phyloP scores from a whole-genome alignment of 345 rosid genomes.

The Rhizophora apiculata region DNA sequence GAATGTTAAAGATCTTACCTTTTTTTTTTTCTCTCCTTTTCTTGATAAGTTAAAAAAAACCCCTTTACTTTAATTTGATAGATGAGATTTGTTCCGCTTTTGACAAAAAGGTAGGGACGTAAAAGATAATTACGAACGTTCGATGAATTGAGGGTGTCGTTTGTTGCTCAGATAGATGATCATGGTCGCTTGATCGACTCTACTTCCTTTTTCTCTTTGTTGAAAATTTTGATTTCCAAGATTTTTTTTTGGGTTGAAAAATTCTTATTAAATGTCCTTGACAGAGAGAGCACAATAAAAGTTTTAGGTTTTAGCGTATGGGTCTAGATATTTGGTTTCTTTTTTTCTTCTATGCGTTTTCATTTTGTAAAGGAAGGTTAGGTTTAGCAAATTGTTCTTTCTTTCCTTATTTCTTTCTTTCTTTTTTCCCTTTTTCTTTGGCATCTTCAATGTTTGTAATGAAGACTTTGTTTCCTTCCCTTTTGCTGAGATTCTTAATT shows the following conservation, averaged over 20 bases:
- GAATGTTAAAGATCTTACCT: too few relatives aligned
- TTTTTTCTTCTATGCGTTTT: slow-evolving; percentile 20
- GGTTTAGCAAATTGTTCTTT: not conserved
- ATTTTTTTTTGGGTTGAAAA: not conserved
- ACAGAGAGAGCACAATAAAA: not conserved
- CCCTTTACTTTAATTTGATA: not conserved
- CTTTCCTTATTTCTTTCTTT: not conserved
- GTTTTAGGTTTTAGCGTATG: slow-evolving; percentile 1
- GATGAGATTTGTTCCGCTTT: not conserved
- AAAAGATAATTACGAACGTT: not conserved
- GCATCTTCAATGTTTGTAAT: not conserved
- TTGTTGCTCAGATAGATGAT: not conserved
- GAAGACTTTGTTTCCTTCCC: not conserved
- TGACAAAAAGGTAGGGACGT: not conserved
- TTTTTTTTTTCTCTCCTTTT: too few relatives aligned
- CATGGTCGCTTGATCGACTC: not conserved
- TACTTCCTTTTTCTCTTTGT: not conserved
- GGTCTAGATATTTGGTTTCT: slow-evolving; percentile 8
- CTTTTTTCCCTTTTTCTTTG: not conserved
- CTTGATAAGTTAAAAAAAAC: too few relatives aligned
- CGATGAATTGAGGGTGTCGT: not conserved
- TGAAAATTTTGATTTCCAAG: not conserved
- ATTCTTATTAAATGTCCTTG: not conserved
- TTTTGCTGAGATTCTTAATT: slow-evolving; percentile 11
- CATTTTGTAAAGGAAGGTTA: slow-evolving; percentile 8